These are phyloP conservation scores for Diospyros lotus DNA, from an alignment of 148 eudicot genomes.

Conservation along the genomic window DNA sequence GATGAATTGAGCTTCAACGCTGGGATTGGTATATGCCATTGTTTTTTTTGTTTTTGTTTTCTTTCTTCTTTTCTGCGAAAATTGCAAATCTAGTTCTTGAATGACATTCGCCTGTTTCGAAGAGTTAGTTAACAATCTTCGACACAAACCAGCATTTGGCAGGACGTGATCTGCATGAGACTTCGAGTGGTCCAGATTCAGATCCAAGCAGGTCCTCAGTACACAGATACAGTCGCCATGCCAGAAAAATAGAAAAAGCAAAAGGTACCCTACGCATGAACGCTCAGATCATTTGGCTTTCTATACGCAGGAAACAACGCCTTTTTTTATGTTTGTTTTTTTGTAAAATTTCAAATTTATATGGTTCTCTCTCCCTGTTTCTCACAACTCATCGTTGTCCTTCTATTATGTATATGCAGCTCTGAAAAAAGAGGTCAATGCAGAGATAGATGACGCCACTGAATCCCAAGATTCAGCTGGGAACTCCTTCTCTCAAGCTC, in stretches of 20 bases:
- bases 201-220: slow-evolving; percentile 51
- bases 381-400: slow-evolving; percentile 1
- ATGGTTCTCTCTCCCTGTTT: neutral
- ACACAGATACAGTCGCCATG: slow-evolving; percentile 28
- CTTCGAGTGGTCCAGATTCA: slow-evolving; percentile 58
- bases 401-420: slow-evolving; percentile 23
- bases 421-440: slow-evolving; percentile 42
- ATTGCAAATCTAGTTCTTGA: neutral
- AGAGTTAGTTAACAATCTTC: slow-evolving; percentile 19
- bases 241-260: slow-evolving; percentile 53
- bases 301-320: neutral
- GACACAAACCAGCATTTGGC: slow-evolving; percentile 55
- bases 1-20: neutral
- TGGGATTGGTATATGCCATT: too few species aligned
- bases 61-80: neutral
- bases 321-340: neutral
- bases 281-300: neutral
- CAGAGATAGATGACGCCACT: slow-evolving; percentile 35
- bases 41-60: too few species aligned
- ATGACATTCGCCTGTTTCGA: slow-evolving; percentile 16
- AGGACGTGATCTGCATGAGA: slow-evolving; percentile 36
- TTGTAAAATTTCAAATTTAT: slow-evolving; percentile 7
- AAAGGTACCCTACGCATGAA: slow-evolving; percentile 47
- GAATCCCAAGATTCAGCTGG: slow-evolving; percentile 60
- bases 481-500: slow-evolving; percentile 71